These are phyloP conservation scores for Porodaedalea pini DNA, from an alignment of 1,284 basidiomycete genomes.

Conservation along the genomic window DNA sequence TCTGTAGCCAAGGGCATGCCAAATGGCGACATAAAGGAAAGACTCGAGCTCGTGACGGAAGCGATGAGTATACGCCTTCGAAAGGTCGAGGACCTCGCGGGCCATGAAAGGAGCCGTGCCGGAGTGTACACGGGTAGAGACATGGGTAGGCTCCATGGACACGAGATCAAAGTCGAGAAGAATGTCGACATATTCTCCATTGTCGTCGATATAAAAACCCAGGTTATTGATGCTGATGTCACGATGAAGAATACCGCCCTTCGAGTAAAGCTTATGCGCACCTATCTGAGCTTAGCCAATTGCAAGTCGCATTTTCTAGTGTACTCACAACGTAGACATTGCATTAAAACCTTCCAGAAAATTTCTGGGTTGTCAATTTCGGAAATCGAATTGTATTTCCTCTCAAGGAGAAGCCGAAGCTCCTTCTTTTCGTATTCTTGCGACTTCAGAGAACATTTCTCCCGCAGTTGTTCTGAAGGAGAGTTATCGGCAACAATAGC, in stretches of 20 bases:
- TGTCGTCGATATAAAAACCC: neutral
- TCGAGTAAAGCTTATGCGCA: conserved; percentile 1
- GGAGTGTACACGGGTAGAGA: neutral
- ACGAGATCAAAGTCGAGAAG: conserved; percentile 9
- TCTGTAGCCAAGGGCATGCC: neutral
- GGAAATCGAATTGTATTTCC: too few species aligned
- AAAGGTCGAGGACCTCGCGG: neutral
- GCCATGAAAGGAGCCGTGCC: conserved; percentile 10
- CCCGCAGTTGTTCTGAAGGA: too few species aligned
- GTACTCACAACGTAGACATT: neutral
- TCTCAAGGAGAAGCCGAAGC: too few species aligned
- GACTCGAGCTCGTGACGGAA: neutral
- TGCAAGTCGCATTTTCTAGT: neutral
- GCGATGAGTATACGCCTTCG: neutral
- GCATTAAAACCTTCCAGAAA: neutral
- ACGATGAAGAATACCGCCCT: conserved; percentile 1
- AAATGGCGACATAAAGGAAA: neutral
- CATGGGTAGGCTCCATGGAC: neutral
- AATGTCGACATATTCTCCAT: neutral
- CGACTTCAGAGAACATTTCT: too few species aligned
- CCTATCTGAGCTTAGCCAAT: neutral
- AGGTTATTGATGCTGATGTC: conserved; percentile 8
- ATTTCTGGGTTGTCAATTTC: neutral
- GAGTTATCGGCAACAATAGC: too few species aligned
- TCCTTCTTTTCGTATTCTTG: too few species aligned